A percentile compares a stretch with the other conserved stretches of the same genome.
These are phyloP conservation scores for Trichoderma sp. DNA, from an alignment of 2,329 filamentous ascomycete species.

Conservation along the genomic window DNA sequence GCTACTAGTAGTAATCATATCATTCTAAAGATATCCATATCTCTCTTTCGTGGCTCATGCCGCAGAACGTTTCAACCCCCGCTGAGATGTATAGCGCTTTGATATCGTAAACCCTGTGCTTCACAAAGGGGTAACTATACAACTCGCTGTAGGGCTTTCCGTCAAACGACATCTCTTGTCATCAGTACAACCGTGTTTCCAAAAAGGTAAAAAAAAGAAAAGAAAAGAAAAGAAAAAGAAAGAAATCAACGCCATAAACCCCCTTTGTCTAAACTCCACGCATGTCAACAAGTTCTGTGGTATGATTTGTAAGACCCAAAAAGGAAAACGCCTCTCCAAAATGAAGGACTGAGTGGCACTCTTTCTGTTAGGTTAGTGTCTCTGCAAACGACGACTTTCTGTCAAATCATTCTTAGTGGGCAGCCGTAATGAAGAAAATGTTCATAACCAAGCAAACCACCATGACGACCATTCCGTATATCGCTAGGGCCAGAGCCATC, in stretches of 20 bases:
- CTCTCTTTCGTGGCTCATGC: not conserved
- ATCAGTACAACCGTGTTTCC: not conserved
- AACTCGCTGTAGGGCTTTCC: not conserved
- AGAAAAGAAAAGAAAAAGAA: not conserved
- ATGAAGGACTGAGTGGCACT: not conserved
- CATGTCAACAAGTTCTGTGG: conserved; percentile 18
- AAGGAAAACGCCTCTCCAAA: not conserved
- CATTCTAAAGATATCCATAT: conserved; percentile 2
- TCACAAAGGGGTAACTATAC: not conserved
- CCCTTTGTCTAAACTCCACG: conserved; percentile 26
- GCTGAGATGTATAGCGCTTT: not conserved
- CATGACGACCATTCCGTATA: conserved; percentile 89
- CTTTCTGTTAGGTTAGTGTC: not conserved
- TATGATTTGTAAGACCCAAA: not conserved
- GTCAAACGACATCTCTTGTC: not conserved
- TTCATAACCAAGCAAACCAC: conserved; percentile 82
- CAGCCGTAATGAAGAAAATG: conserved; percentile 65
- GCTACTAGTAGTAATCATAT: not conserved
- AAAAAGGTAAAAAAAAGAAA: not conserved
- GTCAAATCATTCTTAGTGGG: conserved; percentile 46
- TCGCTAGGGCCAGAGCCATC: conserved; percentile 68
- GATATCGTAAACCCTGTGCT: not conserved
- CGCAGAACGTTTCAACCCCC: not conserved
- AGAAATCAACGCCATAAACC: conserved; percentile 19
- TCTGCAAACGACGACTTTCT: not conserved